A percentile compares a stretch with the other conserved stretches of the same genome.
Evolutionary conservation across 345 rosid genomes (phyloP).

Genomic region (Mangifera indica): DNA sequence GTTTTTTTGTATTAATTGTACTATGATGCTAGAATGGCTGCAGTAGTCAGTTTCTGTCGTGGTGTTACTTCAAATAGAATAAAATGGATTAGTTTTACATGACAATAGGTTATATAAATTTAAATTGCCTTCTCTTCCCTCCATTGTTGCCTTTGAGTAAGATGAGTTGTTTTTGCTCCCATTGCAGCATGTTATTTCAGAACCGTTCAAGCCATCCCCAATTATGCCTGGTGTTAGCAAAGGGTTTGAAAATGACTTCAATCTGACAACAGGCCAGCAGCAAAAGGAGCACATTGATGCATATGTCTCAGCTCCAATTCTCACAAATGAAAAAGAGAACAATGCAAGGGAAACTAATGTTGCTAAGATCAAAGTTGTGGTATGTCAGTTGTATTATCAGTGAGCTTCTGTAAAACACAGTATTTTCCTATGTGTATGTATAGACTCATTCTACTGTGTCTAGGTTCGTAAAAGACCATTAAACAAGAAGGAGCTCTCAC

Average conservation of each 20-base stretch:
- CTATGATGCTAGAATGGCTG: background rate
- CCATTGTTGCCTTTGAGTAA: background rate
- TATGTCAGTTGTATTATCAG: conserved; percentile 36
- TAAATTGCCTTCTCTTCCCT: background rate
- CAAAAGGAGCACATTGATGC: conserved; percentile 53
- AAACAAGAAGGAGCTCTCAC: conserved; percentile 81
- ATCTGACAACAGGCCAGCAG: conserved; percentile 41
- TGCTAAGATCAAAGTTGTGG: conserved; percentile 98
- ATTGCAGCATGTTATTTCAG: conserved; percentile 86
- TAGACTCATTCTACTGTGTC: conserved; percentile 10
- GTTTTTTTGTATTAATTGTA: background rate
- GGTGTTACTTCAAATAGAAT: background rate
- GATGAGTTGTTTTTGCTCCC: conserved; percentile 17
- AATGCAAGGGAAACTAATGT: conserved; percentile 68
- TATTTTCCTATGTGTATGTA: background rate
- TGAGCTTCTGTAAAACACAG: background rate
- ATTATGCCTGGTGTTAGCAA: conserved; percentile 66
- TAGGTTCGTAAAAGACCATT: conserved; percentile 96
- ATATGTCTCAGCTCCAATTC: conserved; percentile 46
- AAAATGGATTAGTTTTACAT: background rate
- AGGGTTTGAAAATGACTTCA: conserved; percentile 69
- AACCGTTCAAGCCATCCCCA: conserved; percentile 95
- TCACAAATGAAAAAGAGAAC: conserved; percentile 66
- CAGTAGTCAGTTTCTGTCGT: background rate
- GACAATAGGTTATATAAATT: background rate